These are phyloP conservation scores for Colletotrichum sp. DNA, from an alignment of 2,329 filamentous ascomycete species.

Conservation along the genomic window DNA sequence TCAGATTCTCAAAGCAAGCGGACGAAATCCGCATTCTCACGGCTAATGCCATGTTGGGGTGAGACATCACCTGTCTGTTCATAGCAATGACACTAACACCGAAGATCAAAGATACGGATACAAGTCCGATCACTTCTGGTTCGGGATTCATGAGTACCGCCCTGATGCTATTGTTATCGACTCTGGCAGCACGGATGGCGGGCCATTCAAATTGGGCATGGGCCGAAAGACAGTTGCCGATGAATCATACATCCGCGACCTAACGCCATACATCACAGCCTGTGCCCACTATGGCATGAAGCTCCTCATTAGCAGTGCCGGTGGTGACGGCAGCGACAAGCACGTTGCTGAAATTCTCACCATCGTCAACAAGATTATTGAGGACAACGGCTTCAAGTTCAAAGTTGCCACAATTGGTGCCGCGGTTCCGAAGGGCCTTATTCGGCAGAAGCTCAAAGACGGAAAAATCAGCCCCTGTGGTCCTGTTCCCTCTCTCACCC, in stretches of 20 bases:
- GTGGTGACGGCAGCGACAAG: slow-evolving; percentile 49
- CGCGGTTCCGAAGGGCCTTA: slow-evolving; percentile 30
- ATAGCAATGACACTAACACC: no score
- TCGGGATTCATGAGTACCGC: slow-evolving; percentile 23
- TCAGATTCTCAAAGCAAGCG: no score
- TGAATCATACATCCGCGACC: slow-evolving; percentile 47
- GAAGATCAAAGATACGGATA: slow-evolving; percentile 42
- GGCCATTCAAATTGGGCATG: slow-evolving; percentile 44
- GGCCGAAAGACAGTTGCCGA: slow-evolving; percentile 41
- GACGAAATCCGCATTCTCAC: no score
- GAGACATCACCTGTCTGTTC: no score
- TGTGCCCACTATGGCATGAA: slow-evolving; percentile 38
- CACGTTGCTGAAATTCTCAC: slow-evolving; percentile 44
- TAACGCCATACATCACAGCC: slow-evolving; percentile 40
- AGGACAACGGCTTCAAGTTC: slow-evolving; percentile 30
- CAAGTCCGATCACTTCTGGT: slow-evolving; percentile 32
- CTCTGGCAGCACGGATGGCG: slow-evolving; percentile 39
- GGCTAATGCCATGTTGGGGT: no score
- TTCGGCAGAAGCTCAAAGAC: slow-evolving; percentile 30
- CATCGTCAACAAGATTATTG: slow-evolving; percentile 38
- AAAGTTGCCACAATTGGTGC: slow-evolving; percentile 37
- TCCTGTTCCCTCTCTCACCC: slow-evolving; percentile 33
- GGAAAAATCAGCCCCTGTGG: slow-evolving; percentile 35
- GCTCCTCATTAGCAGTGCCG: slow-evolving; percentile 43
- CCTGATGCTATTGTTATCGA: slow-evolving; percentile 32